phyloP scores from a whole-genome alignment of 768 basidiomycete species.

The Tricholoma furcatifolium region DNA sequence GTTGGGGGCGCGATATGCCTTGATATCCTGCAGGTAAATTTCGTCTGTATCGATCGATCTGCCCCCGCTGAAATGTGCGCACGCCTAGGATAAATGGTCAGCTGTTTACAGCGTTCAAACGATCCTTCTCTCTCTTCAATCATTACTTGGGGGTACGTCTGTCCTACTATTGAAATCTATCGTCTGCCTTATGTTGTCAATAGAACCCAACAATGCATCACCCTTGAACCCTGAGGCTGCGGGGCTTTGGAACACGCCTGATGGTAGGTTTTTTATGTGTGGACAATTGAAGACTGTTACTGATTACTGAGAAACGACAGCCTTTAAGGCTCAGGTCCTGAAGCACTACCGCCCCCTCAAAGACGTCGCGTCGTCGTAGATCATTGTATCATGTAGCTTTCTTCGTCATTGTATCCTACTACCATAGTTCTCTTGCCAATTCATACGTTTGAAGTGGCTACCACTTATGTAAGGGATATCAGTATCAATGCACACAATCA shows the following conservation, averaged over 20 bases:
- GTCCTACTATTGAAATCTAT: background rate
- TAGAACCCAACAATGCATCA: constrained; percentile 92
- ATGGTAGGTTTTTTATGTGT: constrained; percentile 37
- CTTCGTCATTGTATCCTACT: constrained; percentile 11
- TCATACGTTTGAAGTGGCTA: background rate
- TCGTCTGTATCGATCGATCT: background rate
- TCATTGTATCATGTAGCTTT: constrained; percentile 16
- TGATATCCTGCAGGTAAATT: constrained; percentile 80
- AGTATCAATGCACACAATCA: background rate
- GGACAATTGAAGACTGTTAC: background rate
- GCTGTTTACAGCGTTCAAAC: constrained; percentile 92
- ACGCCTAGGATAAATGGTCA: constrained; percentile 82
- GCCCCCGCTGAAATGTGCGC: background rate
- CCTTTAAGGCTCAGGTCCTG: constrained; percentile 71
- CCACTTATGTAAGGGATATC: constrained; percentile 5
- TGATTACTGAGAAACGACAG: constrained; percentile 31
- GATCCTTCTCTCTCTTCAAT: constrained; percentile 84
- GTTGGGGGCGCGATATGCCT: constrained; percentile 75
- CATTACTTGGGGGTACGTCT: constrained; percentile 78
- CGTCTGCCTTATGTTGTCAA: constrained; percentile 1
- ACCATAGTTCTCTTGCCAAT: background rate
- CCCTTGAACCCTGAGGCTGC: constrained; percentile 89
- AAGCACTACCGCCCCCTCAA: constrained; percentile 65
- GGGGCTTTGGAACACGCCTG: constrained; percentile 71
- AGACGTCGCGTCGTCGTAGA: constrained; percentile 29